A percentile compares a stretch with the other conserved stretches of the same genome.
Evolutionary conservation across 371 early-diverging fungal genomes (phyloP).

Genomic region (Mortierella polycephala): DNA sequence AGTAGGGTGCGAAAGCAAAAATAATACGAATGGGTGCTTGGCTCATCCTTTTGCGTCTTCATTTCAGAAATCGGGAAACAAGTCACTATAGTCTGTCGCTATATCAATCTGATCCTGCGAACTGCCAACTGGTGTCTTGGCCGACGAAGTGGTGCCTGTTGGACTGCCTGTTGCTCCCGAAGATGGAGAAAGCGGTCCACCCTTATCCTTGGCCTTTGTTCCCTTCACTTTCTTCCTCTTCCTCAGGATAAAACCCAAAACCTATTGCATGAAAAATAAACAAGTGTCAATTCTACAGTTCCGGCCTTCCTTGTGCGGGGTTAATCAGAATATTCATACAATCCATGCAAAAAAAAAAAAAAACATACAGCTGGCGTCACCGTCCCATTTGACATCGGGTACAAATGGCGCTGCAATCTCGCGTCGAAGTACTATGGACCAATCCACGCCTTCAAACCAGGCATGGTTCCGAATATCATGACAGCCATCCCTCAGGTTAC

Average conservation of each 20-base stretch:
- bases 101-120: conserved; percentile 8
- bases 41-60: conserved; percentile 4
- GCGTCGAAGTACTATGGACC: conserved; percentile 65
- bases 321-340: no score
- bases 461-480: conserved; percentile 75
- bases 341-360: neutral
- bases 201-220: conserved; percentile 8
- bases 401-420: conserved; percentile 75
- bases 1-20: no score
- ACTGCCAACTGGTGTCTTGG: neutral
- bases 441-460: conserved; percentile 80
- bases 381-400: conserved; percentile 67
- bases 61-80: conserved; percentile 30
- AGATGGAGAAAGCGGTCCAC: conserved; percentile 3
- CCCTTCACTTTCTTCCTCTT: conserved; percentile 23
- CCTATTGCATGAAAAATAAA: conserved; percentile 16
- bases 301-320: no score
- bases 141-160: neutral
- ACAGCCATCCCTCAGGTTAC: conserved; percentile 70
- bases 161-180: conserved; percentile 6
- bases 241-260: conserved; percentile 51
- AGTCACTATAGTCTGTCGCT: conserved; percentile 14
- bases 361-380: conserved; percentile 67
- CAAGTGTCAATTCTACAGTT: neutral
- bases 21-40: no score